These are phyloP conservation scores for Fomitopsis schrenkii DNA, from an alignment of 1,284 basidiomycete genomes.

Conservation along the genomic window DNA sequence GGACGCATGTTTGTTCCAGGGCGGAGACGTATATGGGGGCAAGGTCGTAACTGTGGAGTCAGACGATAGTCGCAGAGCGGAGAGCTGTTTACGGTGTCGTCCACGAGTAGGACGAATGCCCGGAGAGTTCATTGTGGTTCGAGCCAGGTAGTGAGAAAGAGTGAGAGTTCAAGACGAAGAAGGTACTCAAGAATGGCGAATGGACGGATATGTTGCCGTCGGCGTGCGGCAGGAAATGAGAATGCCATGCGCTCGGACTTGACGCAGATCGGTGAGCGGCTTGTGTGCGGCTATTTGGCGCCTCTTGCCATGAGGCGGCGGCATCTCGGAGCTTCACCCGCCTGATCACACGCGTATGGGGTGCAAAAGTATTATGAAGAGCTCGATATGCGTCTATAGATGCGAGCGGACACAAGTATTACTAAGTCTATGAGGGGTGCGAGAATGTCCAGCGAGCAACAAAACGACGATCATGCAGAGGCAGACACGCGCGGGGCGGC, in stretches of 20 bases:
- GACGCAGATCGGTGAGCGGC: background rate
- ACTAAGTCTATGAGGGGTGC: background rate
- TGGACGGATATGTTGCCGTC: background rate
- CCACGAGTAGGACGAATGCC: slow-evolving; percentile 17
- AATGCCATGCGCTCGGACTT: background rate
- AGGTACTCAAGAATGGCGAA: background rate
- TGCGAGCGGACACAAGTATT: background rate
- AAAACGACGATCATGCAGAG: slow-evolving; percentile 2
- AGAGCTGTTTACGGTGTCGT: slow-evolving; percentile 50
- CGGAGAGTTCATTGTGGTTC: slow-evolving; percentile 14
- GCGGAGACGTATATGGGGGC: slow-evolving; percentile 57
- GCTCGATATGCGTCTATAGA: background rate
- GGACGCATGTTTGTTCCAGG: slow-evolving; percentile 23
- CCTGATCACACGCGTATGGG: background rate
- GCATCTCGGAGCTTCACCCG: background rate
- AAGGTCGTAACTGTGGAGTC: slow-evolving; percentile 59
- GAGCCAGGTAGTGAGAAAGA: background rate
- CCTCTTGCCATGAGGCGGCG: background rate
- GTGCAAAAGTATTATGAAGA: background rate
- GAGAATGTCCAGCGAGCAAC: background rate
- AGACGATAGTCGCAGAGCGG: slow-evolving; percentile 56
- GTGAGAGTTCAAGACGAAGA: background rate
- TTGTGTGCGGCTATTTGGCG: slow-evolving; percentile 5
- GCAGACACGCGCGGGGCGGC: slow-evolving; percentile 1
- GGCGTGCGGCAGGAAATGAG: background rate